Conservation (phyloP, 179 eudicot genomes). For the Patellifolia procumbens region DNA sequence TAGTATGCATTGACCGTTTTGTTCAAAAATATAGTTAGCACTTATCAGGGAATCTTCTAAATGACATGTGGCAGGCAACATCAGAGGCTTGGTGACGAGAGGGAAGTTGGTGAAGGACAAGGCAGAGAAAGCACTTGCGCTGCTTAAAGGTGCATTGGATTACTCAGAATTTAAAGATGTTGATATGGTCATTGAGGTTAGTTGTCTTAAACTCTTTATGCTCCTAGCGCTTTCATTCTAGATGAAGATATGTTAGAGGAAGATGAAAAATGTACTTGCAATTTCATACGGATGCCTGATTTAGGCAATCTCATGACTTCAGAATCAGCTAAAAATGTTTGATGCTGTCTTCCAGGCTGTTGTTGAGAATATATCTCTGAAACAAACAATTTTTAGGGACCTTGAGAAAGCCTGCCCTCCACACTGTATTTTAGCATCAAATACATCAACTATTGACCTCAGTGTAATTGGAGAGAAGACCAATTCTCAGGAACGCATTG, state of each 20-base stretch:
- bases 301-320: background rate
- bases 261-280: background rate
- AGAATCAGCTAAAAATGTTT: constrained; percentile 18
- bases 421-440: constrained; percentile 93
- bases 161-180: constrained; percentile 81
- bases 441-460: constrained; percentile 92
- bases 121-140: constrained; percentile 66
- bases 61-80: constrained; percentile 55
- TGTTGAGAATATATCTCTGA: constrained; percentile 68
- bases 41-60: constrained; percentile 6
- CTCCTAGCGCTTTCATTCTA: background rate
- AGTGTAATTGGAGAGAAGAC: constrained; percentile 72
- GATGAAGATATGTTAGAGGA: background rate
- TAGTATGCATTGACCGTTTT: background rate
- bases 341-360: constrained; percentile 68
- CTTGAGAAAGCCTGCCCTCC: constrained; percentile 83
- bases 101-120: constrained; percentile 64
- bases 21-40: background rate
- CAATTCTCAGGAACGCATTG: constrained; percentile 68
- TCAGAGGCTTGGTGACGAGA: constrained; percentile 62
- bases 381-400: constrained; percentile 78
- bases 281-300: background rate
- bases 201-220: constrained; percentile 15
- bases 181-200: constrained; percentile 98
- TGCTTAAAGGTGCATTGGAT: constrained; percentile 84